phyloP scores from a whole-genome alignment of 306 rosid genomes.

The Inga laurina region DNA sequence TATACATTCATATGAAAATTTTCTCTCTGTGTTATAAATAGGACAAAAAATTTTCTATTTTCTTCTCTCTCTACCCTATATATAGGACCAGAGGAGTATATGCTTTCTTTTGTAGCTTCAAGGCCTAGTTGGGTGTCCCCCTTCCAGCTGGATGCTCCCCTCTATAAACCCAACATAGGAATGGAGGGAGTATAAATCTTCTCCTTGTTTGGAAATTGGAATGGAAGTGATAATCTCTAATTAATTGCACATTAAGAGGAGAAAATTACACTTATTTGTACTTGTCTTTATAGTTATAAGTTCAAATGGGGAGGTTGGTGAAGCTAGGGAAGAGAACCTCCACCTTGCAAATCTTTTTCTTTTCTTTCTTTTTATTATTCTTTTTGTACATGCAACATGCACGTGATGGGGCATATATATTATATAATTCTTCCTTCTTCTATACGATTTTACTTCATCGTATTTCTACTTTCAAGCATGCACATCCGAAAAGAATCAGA shows the following conservation, averaged over 20 bases:
- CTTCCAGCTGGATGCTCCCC: too few relatives aligned
- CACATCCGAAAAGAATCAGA: neutral
- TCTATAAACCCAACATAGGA: too few relatives aligned
- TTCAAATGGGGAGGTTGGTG: neutral
- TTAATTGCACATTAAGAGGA: neutral
- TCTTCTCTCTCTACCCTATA: too few relatives aligned
- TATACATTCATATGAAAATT: too few relatives aligned
- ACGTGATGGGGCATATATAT: neutral
- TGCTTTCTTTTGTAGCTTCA: too few relatives aligned
- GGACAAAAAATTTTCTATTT: neutral
- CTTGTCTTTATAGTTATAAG: neutral
- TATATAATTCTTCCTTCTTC: neutral
- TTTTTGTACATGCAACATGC: too few relatives aligned
- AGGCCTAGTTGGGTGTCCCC: too few relatives aligned
- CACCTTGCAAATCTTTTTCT: neutral
- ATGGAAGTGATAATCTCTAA: neutral
- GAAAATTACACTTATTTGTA: neutral
- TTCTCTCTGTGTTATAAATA: too few relatives aligned
- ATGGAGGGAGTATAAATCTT: too few relatives aligned
- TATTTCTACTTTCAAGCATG: neutral
- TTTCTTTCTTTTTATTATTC: too few relatives aligned
- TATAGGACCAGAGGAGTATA: too few relatives aligned
- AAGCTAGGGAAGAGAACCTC: neutral
- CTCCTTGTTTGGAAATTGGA: neutral
- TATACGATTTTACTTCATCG: neutral